Percentiles rank a stretch among this genome's conserved stretches.
These are phyloP conservation scores for Schoenoplectus triqueter DNA, from an alignment of 202 grass and related monocot genomes.

Conservation along the genomic window DNA sequence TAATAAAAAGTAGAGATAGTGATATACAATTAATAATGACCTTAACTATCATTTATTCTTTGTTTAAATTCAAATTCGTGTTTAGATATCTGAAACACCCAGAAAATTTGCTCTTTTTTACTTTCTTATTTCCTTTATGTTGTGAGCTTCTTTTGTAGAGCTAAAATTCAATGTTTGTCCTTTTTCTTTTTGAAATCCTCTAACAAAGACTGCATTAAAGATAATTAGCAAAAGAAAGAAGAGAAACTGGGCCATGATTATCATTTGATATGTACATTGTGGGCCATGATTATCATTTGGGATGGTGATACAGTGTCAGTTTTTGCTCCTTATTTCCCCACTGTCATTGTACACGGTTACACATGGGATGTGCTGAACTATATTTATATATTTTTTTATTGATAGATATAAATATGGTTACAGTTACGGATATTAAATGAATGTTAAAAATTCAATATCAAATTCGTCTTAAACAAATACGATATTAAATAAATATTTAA, in stretches of 20 bases:
- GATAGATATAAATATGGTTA: too few relatives aligned
- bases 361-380: too few relatives aligned
- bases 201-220: neutral
- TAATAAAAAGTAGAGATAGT: too few relatives aligned
- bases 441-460: too few relatives aligned
- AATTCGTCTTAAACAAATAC: too few relatives aligned
- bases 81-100: neutral
- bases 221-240: slow-evolving; percentile 15
- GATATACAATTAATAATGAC: too few relatives aligned
- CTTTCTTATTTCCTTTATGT: neutral
- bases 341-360: too few relatives aligned
- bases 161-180: neutral
- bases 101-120: neutral
- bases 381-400: too few relatives aligned
- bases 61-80: neutral
- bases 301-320: too few relatives aligned
- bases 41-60: neutral
- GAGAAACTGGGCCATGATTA: neutral
- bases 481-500: too few relatives aligned
- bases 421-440: too few relatives aligned
- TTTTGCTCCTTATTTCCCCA: too few relatives aligned
- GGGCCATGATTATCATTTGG: neutral
- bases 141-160: neutral
- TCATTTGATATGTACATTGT: slow-evolving; percentile 6
- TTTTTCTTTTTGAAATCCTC: slow-evolving; percentile 1